Evolutionary conservation across 2,329 filamentous ascomycete genomes (phyloP), one percentile per base, ranked within the genome.

Genomic region (Talaromyces amestolkiae): DNA sequence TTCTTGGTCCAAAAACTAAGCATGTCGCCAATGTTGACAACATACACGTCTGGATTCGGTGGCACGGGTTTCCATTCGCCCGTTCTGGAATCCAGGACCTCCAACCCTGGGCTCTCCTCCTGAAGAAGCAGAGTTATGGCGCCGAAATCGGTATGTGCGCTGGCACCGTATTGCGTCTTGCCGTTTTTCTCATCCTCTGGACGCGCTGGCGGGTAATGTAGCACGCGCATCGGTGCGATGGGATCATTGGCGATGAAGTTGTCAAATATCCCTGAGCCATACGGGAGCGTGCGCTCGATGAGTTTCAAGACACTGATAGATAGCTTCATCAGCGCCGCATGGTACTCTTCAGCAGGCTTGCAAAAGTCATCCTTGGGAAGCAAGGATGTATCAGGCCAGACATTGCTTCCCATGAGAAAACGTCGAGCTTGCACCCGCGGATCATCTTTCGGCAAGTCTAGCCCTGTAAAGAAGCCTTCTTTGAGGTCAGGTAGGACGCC

Each of bases 91-190:
- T 85, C 79, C 62, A 82, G 78, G 3, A 87, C 83, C 68, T 87
- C 79, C 1, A 87, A 77, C 0, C 84, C 85, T 35, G 81, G 79
- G 15, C 81, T 75, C 2, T 75, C 74, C 65, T 84, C 83, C 69
- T 86, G 84, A 3, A 86, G 77, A 11, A 87, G 79, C 35, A 87
- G 76, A 0, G 85, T 87, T 53, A 87, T 80, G 56, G 81, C 81
- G n/a, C 84, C 83, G 67, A 85, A 87, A 69, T 86, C 85, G 0
- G 83, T 85, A 68, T 86, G 85, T 3, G 82, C 83, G 0, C 84
- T 83, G 1, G 73, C 80, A 63, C 69, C 79, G 49, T 69, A 74
- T 72, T 70, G 77, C 72, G 49, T 72, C 43, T 41, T 43, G 41
- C 41, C 41, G 17, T 43, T 43, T 43, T 4, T 73, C 58, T 73